Percentiles rank a stretch among this genome's conserved stretches.
phyloP scores from a whole-genome alignment of 2,329 filamentous ascomycete species.

The Phaeosphaeriaceae sp. region DNA sequence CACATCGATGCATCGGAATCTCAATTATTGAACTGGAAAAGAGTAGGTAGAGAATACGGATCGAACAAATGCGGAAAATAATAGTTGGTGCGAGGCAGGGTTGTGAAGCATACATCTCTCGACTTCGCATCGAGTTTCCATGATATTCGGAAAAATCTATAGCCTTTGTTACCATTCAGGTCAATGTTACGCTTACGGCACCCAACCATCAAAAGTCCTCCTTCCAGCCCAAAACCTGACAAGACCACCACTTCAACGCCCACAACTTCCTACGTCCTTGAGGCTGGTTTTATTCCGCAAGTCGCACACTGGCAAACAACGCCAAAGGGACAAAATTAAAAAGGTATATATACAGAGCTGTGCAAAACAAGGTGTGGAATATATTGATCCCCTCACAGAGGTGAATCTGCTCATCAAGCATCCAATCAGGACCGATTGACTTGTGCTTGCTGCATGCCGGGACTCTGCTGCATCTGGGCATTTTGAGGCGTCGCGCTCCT shows the following conservation, averaged over 20 bases:
- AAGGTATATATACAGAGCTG: constrained; percentile 38
- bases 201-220: not conserved
- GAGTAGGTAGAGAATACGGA: too few species aligned
- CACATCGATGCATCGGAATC: too few species aligned
- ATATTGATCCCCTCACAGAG: constrained; percentile 22
- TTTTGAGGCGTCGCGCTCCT: constrained; percentile 49
- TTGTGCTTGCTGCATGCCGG: constrained; percentile 42
- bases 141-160: constrained; percentile 1
- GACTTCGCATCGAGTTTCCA: not conserved
- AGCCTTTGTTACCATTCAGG: too few species aligned
- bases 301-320: constrained; percentile 12
- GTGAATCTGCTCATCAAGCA: constrained; percentile 10
- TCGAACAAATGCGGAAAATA: too few species aligned
- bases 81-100: not conserved
- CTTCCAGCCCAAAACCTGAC: not conserved
- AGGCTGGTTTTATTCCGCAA: not conserved
- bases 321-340: constrained; percentile 32
- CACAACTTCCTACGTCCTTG: not conserved
- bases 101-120: not conserved
- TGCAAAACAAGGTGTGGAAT: constrained; percentile 21
- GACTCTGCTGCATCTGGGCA: constrained; percentile 43
- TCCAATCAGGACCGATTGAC: constrained; percentile 24
- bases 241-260: not conserved
- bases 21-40: too few species aligned
- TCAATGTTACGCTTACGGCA: too few species aligned